Conservation (phyloP, 306 rosid species). For the Ziziphus jujuba region DNA sequence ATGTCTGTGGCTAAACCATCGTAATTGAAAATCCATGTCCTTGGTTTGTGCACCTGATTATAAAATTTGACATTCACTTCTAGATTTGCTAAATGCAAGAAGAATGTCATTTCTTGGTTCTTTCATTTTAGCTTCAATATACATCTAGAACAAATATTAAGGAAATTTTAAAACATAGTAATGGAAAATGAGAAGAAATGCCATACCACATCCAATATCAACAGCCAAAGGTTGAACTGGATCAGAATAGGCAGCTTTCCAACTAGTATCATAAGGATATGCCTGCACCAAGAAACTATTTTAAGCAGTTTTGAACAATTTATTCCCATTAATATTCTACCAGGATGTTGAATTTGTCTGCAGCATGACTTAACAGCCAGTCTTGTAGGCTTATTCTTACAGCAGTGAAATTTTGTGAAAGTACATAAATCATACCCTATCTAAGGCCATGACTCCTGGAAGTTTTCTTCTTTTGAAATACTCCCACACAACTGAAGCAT, state of each 20-base stretch:
- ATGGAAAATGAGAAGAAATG: slow-evolving; percentile 1
- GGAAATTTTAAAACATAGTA: neutral
- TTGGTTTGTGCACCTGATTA: neutral
- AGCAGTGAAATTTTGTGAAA: slow-evolving; percentile 16
- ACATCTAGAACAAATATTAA: neutral
- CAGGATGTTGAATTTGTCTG: slow-evolving; percentile 6
- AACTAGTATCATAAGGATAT: slow-evolving; percentile 70
- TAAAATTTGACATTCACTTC: neutral
- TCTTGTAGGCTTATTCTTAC: slow-evolving; percentile 2
- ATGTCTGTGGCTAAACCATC: neutral
- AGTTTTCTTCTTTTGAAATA: slow-evolving; percentile 89
- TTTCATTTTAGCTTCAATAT: neutral
- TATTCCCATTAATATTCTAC: neutral
- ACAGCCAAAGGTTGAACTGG: slow-evolving; percentile 71
- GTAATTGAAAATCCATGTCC: neutral
- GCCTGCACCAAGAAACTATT: slow-evolving; percentile 63
- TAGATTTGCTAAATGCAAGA: slow-evolving; percentile 1
- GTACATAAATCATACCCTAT: slow-evolving; percentile 52
- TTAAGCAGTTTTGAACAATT: slow-evolving; percentile 18
- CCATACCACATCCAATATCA: slow-evolving; percentile 92
- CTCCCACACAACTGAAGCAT: slow-evolving; percentile 89
- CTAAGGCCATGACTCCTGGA: slow-evolving; percentile 77
- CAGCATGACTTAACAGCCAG: slow-evolving; percentile 13
- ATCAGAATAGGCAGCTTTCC: slow-evolving; percentile 56
- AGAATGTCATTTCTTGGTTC: neutral